Evolutionary conservation across 495 filamentous ascomycete species (phyloP), one percentile per base, ranked within the genome.

Genomic region (Durotheca rogersii): DNA sequence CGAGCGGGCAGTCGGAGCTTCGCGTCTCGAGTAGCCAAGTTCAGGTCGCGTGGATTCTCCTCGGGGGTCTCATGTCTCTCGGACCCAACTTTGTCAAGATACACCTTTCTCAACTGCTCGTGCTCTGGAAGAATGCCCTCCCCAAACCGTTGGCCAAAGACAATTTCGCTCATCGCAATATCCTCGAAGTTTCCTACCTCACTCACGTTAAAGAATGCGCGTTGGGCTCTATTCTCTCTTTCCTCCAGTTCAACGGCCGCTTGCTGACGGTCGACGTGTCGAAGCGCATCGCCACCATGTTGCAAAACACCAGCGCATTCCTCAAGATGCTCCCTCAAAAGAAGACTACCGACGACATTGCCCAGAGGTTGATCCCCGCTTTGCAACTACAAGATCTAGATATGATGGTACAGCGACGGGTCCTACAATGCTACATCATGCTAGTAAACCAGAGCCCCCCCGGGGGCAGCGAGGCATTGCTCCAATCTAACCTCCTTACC

Each of bases 51-150:
- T 99, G 93, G 93, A 95, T 95, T 33, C 69, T 99, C 41, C 94
- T 99, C 46, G 93, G 93, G 25, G 93, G 93, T 0, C 70, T 99
- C 17, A 97, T 97, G 94, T 88, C 91, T 5, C 76, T 97, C 1
- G 93, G 93, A 0, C 94, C 94, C 4, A 96, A 95, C 64, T 99
- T 99, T 65, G 92, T 97, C 68, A 99, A 99, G 69, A 97, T 96
- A 31, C 93, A 97, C 72, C 77, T 99, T 14, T 92, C 92, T 2
- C 93, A 97, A 66, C 73, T 99, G 35, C 83, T 97, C 41, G 70
- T 97, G n/a, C 76, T 99, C 9, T 99, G 93, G 93, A 96, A 95
- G 66, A 97, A 96, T 70, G 91, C 93, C 2, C 72, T 99, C 25
- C 93, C 93, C 3, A 95, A 90, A 59, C 92, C 94, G n/a, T 64